Base-by-base conservation (phyloP, 2,329 filamentous ascomycete species). In the Samsoniella hepiali region DNA sequence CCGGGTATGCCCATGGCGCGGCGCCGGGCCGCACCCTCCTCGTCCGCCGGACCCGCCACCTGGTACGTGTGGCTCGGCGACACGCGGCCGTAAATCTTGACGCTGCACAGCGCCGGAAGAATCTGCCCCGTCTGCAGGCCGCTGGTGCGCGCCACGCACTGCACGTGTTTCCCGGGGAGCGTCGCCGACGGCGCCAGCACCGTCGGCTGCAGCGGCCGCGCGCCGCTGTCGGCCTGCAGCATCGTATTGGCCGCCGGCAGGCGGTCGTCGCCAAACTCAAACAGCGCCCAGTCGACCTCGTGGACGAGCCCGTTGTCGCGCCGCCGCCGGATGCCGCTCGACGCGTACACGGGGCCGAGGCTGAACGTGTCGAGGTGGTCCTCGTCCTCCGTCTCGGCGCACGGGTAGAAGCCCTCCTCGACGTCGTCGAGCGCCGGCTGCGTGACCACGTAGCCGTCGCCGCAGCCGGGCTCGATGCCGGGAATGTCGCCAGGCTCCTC, bases 221-320 rank as follows among this genome's bases (percentile, higher is more conserved):
- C 64, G 1, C 65, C 65, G 36, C 62, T 63, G 29, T 66, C 42
- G 22, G 71, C 65, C 51, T 69, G 60, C 2, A 85, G 85, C 29
- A 97, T 88, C 11, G 85, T 76, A 69, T 97, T 97, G 64, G 86
- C 83, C 0, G 84, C 80, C 3, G 94, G 91, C 15, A 88, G 78
- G 1, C 94, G 86, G 11, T 88, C 83, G 4, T 88, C 81, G 11
- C 89, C 80, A 67, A 98, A 91, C 68, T 91, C 87, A 69, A 98
- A 93, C 2, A 98, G 79, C 0, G 93, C 93, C 94, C 94, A 98
- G 74, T 98, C 94, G 51, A 98, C 93, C 74, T 98, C 94, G 73
- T 97, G 94, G 6, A 91, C 81, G 31, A 96, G 79, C 5, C 89
- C 88, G 65, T 89, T 82, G 64, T 86, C 83, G 61, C 88, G 84